Conservation (phyloP, 352 stramenopile genomes). For the Pythium aquatile region DNA sequence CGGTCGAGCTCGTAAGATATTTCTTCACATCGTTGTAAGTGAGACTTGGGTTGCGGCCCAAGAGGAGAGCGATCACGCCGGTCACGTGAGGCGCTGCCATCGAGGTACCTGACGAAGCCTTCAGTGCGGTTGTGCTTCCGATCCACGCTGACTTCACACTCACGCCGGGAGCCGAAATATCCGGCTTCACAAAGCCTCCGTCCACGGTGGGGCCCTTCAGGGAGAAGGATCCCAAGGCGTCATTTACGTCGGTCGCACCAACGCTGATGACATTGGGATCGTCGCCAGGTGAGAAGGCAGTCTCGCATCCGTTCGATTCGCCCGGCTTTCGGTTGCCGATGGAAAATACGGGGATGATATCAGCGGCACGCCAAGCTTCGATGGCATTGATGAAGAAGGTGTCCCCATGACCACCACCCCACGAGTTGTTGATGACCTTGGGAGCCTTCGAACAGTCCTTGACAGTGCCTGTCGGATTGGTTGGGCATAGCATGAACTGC, state of each 20-base stretch:
- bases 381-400: too few species aligned
- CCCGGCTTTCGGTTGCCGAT: neutral
- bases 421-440: slow-evolving; percentile 4
- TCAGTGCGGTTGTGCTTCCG: neutral
- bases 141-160: neutral
- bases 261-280: slow-evolving; percentile 1
- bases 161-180: slow-evolving; percentile 1
- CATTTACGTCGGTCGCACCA: neutral
- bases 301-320: neutral
- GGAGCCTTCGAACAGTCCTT: slow-evolving; percentile 5
- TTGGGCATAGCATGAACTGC: slow-evolving; percentile 7
- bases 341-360: neutral
- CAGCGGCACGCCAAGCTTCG: neutral
- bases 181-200: neutral
- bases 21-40: neutral
- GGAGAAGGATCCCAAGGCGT: neutral
- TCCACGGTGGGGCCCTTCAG: neutral
- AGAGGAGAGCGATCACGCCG: neutral
- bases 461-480: neutral
- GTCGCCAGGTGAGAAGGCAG: neutral
- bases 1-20: neutral
- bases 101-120: neutral
- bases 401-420: too few species aligned
- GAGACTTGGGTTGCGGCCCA: neutral
- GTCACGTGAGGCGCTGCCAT: slow-evolving; percentile 1